phyloP scores from a whole-genome alignment of 2,329 filamentous ascomycete genomes.

The Leptographium flavum region DNA sequence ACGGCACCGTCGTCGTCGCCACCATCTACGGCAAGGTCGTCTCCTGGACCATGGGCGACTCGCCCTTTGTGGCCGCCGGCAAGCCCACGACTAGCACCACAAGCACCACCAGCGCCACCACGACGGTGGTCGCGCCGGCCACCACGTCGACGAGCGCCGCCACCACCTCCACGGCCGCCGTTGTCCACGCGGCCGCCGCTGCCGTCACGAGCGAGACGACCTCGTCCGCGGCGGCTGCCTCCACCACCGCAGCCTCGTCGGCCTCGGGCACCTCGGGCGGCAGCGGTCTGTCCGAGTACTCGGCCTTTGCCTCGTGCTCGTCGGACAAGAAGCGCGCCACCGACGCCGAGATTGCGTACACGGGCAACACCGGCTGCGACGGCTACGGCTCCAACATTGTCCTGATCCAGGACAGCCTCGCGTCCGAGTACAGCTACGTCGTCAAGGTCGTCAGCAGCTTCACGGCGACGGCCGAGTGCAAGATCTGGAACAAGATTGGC shows the following conservation, averaged over 20 bases:
- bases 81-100: slow-evolving; percentile 11
- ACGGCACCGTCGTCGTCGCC: slow-evolving; percentile 11
- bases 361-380: slow-evolving; percentile 29
- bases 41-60: slow-evolving; percentile 14
- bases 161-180: slow-evolving; percentile 7
- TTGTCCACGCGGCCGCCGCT: slow-evolving; percentile 1
- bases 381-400: slow-evolving; percentile 39
- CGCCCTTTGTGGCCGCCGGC: slow-evolving; percentile 16
- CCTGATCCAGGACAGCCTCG: slow-evolving; percentile 22
- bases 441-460: slow-evolving; percentile 24
- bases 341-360: slow-evolving; percentile 28
- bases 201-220: slow-evolving; percentile 1
- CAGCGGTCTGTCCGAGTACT: slow-evolving; percentile 13
- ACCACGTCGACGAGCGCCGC: not conserved
- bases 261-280: not conserved
- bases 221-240: slow-evolving; percentile 6
- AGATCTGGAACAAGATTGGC: slow-evolving; percentile 40
- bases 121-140: not conserved
- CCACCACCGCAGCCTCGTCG: slow-evolving; percentile 1
- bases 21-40: slow-evolving; percentile 16
- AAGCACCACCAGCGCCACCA: slow-evolving; percentile 3
- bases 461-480: slow-evolving; percentile 20
- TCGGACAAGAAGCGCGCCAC: slow-evolving; percentile 27
- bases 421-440: slow-evolving; percentile 28
- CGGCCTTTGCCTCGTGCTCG: slow-evolving; percentile 21